Evolutionary conservation across 2,329 filamentous ascomycete genomes (phyloP).

Genomic region (Calonectria pauciramosa): DNA sequence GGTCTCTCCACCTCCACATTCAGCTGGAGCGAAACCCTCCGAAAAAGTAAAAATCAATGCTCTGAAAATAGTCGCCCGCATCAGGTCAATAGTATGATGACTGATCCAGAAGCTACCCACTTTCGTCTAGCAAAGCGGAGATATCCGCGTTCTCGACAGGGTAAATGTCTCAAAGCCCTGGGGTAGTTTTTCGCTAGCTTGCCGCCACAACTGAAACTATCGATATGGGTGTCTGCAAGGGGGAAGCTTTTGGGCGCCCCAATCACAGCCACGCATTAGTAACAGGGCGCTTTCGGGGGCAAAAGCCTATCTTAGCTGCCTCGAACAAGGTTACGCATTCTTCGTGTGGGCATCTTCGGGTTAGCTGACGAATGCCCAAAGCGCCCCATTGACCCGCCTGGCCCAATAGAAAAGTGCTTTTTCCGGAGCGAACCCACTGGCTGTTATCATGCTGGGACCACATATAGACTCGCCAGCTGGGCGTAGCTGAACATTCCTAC

Average conservation of each 20-base stretch:
- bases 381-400: not conserved
- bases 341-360: not conserved
- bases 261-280: not conserved
- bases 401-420: not conserved
- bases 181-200: not conserved
- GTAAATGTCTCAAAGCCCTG: not conserved
- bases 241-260: not conserved
- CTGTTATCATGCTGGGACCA: not conserved
- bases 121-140: not conserved
- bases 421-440: not conserved
- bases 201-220: not conserved
- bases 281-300: not conserved
- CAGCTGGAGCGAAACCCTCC: not conserved
- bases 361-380: not conserved
- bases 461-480: not conserved
- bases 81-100: not conserved
- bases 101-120: not conserved
- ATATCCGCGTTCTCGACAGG: not conserved
- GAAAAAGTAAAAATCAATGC: not conserved
- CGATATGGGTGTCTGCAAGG: not conserved
- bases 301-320: not conserved
- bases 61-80: not conserved
- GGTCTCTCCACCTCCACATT: not conserved
- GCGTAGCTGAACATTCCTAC: not conserved
- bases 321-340: not conserved